Base-by-base conservation (phyloP, 768 basidiomycete species). In the Cytidiella melzeri region DNA sequence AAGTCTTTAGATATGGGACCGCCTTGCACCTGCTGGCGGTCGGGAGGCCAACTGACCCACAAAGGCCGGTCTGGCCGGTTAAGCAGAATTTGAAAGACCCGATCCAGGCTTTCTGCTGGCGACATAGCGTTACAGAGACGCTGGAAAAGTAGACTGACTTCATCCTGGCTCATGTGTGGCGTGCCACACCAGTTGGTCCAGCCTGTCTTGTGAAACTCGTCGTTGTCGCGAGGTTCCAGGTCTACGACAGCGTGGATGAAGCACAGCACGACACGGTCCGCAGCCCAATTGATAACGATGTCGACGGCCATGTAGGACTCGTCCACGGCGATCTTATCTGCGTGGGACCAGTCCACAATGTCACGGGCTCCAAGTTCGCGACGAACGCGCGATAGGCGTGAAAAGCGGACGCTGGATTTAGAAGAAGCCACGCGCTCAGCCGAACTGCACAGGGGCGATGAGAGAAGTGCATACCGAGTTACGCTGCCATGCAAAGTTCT, bases 161-260 rank as follows among this genome's bases (percentile, higher is more conserved):
- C 79, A 19, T 81, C 72, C 50, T 58, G 45, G 60, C 61, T 65
- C 78, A 92, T 77, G 45, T 62, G 64, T 3, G 83, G 83, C 0
- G 90, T 91, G 48, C 86, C 86, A 66, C 90, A 92, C 89, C 90
- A 92, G 62, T 90, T 92, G 1, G 87, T 76, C 90, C 89, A 92
- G 26, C 73, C 67, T 1, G 85, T 82, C 67, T 85, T 90, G 65
- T 76, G 66, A 36, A 67, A 65, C 64, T 89, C 86, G 65, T 90
- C 84, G 58, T 89, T 87, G 72, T 91, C 87, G 30, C 73, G 73
- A 45, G 76, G 73, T 12, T 65, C 74, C 50, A 87, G 74, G 73
- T 92, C 88, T 52, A 80, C 79, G 26, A 81, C 80, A 37, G 90
- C 89, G 59, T 93, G 90, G 43, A 92, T 79, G 71, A 93, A 93